A percentile compares a stretch with the other conserved stretches of the same genome.
Conservation (phyloP, 2,329 filamentous ascomycete genomes). For the Penicillium polonicum region DNA sequence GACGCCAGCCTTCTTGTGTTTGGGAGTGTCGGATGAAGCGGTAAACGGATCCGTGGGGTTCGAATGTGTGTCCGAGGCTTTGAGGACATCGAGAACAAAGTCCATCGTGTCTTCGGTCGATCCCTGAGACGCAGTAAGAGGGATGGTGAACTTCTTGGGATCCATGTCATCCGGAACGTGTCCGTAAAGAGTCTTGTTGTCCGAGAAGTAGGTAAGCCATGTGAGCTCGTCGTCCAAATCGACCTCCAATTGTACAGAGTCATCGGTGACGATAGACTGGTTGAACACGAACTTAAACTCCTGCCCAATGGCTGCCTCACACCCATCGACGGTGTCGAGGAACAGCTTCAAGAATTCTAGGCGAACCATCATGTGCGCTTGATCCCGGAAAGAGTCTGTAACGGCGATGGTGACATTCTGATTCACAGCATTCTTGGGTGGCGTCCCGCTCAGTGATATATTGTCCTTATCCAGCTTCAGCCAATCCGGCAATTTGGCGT, state of each 20-base stretch:
- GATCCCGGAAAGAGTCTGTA: slow-evolving; percentile 59
- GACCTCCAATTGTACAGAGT: slow-evolving; percentile 45
- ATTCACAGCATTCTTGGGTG: slow-evolving; percentile 58
- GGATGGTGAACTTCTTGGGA: slow-evolving; percentile 43
- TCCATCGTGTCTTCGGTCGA: slow-evolving; percentile 42
- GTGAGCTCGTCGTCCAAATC: slow-evolving; percentile 42
- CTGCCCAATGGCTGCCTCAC: slow-evolving; percentile 52
- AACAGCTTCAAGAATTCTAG: slow-evolving; percentile 49
- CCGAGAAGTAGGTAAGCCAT: slow-evolving; percentile 53
- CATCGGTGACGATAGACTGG: slow-evolving; percentile 42
- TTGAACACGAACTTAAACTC: slow-evolving; percentile 51
- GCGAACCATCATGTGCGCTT: slow-evolving; percentile 57
- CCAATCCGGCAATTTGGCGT: slow-evolving; percentile 65
- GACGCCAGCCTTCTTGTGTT: slow-evolving; percentile 37
- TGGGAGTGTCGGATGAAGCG: slow-evolving; percentile 16
- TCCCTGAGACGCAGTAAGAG: slow-evolving; percentile 45
- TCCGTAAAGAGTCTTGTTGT: slow-evolving; percentile 48
- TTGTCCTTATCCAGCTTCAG: slow-evolving; percentile 62
- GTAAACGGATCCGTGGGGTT: slow-evolving; percentile 21
- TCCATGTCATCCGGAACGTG: slow-evolving; percentile 46
- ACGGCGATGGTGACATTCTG: slow-evolving; percentile 63
- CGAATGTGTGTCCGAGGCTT: slow-evolving; percentile 20
- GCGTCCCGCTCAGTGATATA: slow-evolving; percentile 63
- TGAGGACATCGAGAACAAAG: slow-evolving; percentile 44
- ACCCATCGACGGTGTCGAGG: slow-evolving; percentile 41